phyloP scores from a whole-genome alignment of 129 eudicot species.

The Saposhnikovia divaricata region DNA sequence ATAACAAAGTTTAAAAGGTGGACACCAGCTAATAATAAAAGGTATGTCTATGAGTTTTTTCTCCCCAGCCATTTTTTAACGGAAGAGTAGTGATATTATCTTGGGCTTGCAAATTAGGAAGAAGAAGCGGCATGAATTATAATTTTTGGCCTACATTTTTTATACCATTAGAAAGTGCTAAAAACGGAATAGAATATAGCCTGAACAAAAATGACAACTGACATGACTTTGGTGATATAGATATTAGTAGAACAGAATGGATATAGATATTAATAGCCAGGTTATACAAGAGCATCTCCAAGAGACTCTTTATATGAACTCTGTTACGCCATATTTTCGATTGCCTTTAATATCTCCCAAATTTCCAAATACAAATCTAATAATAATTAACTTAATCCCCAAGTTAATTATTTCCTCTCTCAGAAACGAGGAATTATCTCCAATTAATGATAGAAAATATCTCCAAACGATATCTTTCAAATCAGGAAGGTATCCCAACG shows the following conservation, averaged over 20 bases:
- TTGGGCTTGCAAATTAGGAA: slow-evolving; percentile 58
- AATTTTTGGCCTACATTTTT: not conserved
- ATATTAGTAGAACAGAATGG: not conserved
- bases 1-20: not conserved
- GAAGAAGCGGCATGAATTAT: not conserved
- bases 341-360: too few relatives aligned
- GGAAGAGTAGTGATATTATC: slow-evolving; percentile 82
- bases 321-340: too few relatives aligned
- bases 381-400: too few relatives aligned
- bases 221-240: not conserved
- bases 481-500: too few relatives aligned
- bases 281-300: too few relatives aligned
- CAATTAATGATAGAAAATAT: too few relatives aligned
- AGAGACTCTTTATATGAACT: too few relatives aligned
- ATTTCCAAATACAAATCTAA: too few relatives aligned
- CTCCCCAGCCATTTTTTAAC: slow-evolving; percentile 91
- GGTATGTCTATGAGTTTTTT: slow-evolving; percentile 26
- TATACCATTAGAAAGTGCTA: not conserved
- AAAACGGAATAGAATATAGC: not conserved
- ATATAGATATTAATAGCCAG: too few relatives aligned
- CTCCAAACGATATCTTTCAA: too few relatives aligned
- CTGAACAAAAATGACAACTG: not conserved
- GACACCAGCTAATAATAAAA: not conserved
- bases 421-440: too few relatives aligned
- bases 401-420: too few relatives aligned